Base-by-base conservation (phyloP, 2,329 filamentous ascomycete species). In the Blastomyces emzantsi region DNA sequence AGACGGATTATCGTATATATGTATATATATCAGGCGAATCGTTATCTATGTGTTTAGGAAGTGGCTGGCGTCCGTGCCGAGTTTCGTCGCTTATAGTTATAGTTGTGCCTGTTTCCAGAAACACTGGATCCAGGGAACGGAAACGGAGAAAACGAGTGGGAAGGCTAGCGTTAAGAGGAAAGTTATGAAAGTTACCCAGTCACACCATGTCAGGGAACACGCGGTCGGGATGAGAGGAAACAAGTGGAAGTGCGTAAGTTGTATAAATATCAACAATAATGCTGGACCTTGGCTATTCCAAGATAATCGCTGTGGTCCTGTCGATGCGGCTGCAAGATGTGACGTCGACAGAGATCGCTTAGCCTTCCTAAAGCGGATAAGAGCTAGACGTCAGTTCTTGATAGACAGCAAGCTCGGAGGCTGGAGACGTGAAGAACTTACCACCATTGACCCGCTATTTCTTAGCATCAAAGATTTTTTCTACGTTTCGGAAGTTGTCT, bases 301-400 rank as follows among this genome's bases (percentile, higher is more conserved):
- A 28, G 49, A 15, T 17, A 17, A 52, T n/a, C n/a, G n/a, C n/a
- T n/a, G 39, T 43, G 43, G 36, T 13, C 19, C 9, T 17, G 33
- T 28, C 11, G 30, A 30, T 22, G 49, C 19, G 11, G 19, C 22
- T 47, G 28, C 58, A 43, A 17, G 43, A 49, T 47, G 61, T 62
- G 61, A 62, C 61, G 61, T 62, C 61, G 61, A 54, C 28, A 19
- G 13, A 41, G 25, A 13, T 62, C 61, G 61, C 61, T 62, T 62
- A 62, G 25, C 41, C 43, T 62, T 30, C 61, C 43, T 56, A 55
- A 62, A 54, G 3, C 25, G 22, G 61, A 15, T 8, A 47, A 30
- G 43, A 41, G 39, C 49, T 33, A 19, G 54, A n/a, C 28, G n/a
- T 28, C 49, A 15, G 49, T 8, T 51, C 49, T 39, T 13, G 36